Evolutionary conservation across 306 rosid genomes (phyloP), one percentile per base, ranked within the genome.

Genomic region (Acacia melanoxylon): DNA sequence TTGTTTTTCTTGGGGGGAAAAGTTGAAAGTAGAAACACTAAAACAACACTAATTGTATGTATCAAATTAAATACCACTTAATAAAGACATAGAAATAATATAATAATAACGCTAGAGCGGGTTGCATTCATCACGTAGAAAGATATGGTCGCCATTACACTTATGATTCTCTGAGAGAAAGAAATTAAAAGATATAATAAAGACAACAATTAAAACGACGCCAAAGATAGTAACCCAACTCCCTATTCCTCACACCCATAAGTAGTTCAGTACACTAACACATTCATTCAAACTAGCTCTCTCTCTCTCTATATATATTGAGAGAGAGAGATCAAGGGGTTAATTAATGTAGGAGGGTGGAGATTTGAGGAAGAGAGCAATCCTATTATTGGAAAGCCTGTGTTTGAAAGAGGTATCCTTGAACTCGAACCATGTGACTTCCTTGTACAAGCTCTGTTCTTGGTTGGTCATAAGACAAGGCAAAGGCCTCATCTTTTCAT

Each of bases 351-450:
- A 2, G 31, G 31, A 29, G 31, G 31, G 31, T 1, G 31, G 31
- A 29, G 31, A 29, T 29, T 29, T 29, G 31, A 29, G 31, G 31
- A 29, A 29, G 31, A 29, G 31, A 29, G 1, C 1, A 29, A 29
- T 29, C 2, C 31, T 29, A 29, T 29, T 29, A 29, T 29, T 1
- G 31, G 31, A 29, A 29, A 29, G 31, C 85, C 79, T 89, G 17
- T 91, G 29, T 63, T 87, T 92, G 81, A 82, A 91, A 0, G 84
- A 85, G 73, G 94, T 88, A 24, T 68, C 89, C 80, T 90, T 94
- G 89, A 86, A 94, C 51, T 94, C 98, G 35, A 72, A 70, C 98
- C 98, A 94, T 44, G 94, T 90, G 89, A 94, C 89, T 48, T 92
- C 98, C 51, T 83, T 82, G 87, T 92, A 94, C 80, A 90, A 85